Evolutionary conservation across 2,329 filamentous ascomycete genomes (phyloP), one percentile per base, ranked within the genome.

Genomic region (Periconia macrospinosa): DNA sequence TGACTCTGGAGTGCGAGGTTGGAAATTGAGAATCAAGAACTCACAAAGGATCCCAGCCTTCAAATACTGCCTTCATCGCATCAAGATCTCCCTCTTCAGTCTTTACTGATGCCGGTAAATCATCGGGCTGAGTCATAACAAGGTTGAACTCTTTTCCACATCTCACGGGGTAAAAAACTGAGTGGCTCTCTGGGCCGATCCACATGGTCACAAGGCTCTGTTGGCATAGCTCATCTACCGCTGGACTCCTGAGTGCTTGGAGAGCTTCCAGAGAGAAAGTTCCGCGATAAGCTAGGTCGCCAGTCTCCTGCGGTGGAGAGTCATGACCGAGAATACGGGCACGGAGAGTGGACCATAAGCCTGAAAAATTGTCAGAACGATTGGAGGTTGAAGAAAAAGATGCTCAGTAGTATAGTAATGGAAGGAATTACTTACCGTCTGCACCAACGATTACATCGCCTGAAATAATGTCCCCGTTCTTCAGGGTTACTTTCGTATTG

Each of bases 61-160:
- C 69, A 62, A 88, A 88, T 1, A 84, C 66, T 1, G 70, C 72
- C 46, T 73, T 76, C 82, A 88, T 84, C 68, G 87, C 83, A n/a
- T 83, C 78, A 0, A 85, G 62, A 3, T 79, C 80, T 1, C 81
- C 85, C 1, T 74, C 57, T 54, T 79, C 70, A 40, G 79, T 79
- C 14, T 77, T 76, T 1, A 84, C 79, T 3, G 76, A 76, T 1
- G 71, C 61, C 0, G 84, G 83, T 0, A 87, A 65, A 56, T 85
- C 78, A 60, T 88, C 86, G 0, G 86, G 86, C 18, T 82, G 79
- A 1, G 86, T 68, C 6, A 88, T 70, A 0, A 88, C 85, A 13
- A 89, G 79, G 53, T 88, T 88, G 56, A 82, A 86, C 74, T 85
- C 78, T 1, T 75, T 70, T 0, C 84, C 84, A 0, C 72, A 77